Conservation (phyloP, 148 eudicot species). For the Talinum fruticosum region DNA sequence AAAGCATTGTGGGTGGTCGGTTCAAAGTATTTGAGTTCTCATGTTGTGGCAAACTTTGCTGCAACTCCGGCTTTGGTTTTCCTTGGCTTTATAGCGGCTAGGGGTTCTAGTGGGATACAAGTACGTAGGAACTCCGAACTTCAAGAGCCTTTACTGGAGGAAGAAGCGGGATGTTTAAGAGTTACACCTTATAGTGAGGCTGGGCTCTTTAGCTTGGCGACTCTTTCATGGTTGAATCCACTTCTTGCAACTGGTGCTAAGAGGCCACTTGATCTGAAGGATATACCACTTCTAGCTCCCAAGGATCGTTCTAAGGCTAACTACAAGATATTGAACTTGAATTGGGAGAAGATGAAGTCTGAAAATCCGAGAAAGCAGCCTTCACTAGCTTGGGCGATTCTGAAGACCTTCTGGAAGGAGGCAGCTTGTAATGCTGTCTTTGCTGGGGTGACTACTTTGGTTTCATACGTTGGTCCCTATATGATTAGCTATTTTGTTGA, state of each 20-base stretch:
- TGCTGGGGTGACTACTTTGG: constrained; percentile 67
- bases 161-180: constrained; percentile 78
- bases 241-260: constrained; percentile 80
- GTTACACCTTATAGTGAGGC: constrained; percentile 91
- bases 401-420: constrained; percentile 82
- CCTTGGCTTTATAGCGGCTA: constrained; percentile 63
- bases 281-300: constrained; percentile 87
- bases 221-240: constrained; percentile 94
- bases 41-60: constrained; percentile 64
- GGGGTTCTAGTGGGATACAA: constrained; percentile 74
- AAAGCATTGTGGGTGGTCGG: constrained; percentile 52
- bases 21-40: constrained; percentile 51
- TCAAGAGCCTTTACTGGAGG: constrained; percentile 86
- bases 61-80: constrained; percentile 68
- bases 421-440: constrained; percentile 77
- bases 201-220: constrained; percentile 70
- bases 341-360: constrained; percentile 77
- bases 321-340: constrained; percentile 64
- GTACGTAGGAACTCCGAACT: constrained; percentile 61
- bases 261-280: constrained; percentile 86
- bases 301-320: constrained; percentile 78
- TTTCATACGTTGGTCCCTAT: constrained; percentile 91
- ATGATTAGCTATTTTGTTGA: constrained; percentile 92
- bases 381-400: constrained; percentile 74
- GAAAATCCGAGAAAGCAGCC: constrained; percentile 54